These are phyloP conservation scores for Saccharomycopsis javanensis DNA, from an alignment of 805 yeast species.

Conservation along the genomic window DNA sequence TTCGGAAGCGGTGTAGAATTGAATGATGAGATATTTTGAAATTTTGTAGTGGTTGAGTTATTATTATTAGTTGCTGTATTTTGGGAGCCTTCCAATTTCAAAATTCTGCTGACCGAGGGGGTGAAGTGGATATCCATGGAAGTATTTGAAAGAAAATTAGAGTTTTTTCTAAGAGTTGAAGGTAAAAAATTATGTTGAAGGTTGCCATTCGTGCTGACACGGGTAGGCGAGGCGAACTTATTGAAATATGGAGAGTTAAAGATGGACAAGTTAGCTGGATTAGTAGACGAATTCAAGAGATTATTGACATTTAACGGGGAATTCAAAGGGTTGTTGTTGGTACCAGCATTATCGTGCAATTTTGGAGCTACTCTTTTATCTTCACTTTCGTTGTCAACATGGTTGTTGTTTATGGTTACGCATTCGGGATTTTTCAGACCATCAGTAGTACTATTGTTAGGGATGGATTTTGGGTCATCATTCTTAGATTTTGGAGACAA, in stretches of 20 bases:
- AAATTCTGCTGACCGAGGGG: background rate
- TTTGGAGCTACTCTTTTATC: background rate
- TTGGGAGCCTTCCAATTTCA: background rate
- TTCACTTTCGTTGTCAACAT: background rate
- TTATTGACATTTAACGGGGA: background rate
- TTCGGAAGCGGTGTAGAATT: background rate
- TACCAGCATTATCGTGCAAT: background rate
- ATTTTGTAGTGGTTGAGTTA: background rate
- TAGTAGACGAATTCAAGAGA: background rate
- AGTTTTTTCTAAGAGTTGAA: background rate
- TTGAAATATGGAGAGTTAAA: background rate
- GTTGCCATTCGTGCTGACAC: background rate
- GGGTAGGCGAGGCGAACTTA: background rate
- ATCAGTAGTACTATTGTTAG: background rate
- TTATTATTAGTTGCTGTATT: background rate
- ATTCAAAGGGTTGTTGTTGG: background rate
- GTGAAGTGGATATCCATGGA: background rate
- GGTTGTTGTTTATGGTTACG: background rate
- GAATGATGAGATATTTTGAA: background rate
- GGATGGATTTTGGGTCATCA: background rate
- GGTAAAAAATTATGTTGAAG: background rate
- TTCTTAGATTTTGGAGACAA: background rate
- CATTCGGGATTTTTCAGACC: background rate
- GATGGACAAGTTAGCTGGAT: background rate
- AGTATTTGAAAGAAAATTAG: background rate